Evolutionary conservation across 768 basidiomycete genomes (phyloP).

Genomic region (Pluteus cervinus): DNA sequence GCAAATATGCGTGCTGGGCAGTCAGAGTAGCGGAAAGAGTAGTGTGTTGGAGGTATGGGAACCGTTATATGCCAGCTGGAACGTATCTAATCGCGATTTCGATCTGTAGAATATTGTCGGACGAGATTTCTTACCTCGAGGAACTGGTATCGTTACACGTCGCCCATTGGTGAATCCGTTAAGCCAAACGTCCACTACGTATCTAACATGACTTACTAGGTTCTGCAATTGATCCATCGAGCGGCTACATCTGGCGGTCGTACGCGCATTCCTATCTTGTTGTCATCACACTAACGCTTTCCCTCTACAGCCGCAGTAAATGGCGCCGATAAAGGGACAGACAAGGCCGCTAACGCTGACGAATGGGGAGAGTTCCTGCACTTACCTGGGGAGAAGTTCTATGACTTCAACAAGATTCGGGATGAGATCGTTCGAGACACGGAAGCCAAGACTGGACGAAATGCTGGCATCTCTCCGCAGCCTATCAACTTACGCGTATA

Average conservation of each 20-base stretch:
- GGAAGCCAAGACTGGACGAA: constrained; percentile 97
- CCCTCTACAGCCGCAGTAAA: constrained; percentile 32
- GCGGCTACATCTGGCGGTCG: constrained; percentile 38
- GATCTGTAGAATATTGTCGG: constrained; percentile 86
- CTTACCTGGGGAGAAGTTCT: constrained; percentile 95
- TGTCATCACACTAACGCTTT: constrained; percentile 12
- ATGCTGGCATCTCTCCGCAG: constrained; percentile 94
- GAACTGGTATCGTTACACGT: constrained; percentile 97
- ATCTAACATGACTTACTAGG: constrained; percentile 32
- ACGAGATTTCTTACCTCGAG: constrained; percentile 97
- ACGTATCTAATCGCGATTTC: constrained; percentile 3
- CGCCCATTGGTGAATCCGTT: constrained; percentile 73
- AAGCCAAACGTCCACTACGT: not conserved
- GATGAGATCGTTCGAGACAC: constrained; percentile 96
- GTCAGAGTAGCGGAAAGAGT: constrained; percentile 92
- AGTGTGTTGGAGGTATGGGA: constrained; percentile 77
- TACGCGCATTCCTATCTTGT: constrained; percentile 20
- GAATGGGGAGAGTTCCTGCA: constrained; percentile 99
- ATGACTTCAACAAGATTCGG: constrained; percentile 95
- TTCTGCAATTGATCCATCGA: constrained; percentile 92
- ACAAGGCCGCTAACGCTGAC: constrained; percentile 80
- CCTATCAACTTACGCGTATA: constrained; percentile 98
- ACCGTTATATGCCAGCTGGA: not conserved
- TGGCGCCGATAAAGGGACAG: constrained; percentile 44
- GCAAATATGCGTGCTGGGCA: constrained; percentile 87